Conservation (phyloP, 2,329 filamentous ascomycete genomes). For the Cryphonectria radicalis region DNA sequence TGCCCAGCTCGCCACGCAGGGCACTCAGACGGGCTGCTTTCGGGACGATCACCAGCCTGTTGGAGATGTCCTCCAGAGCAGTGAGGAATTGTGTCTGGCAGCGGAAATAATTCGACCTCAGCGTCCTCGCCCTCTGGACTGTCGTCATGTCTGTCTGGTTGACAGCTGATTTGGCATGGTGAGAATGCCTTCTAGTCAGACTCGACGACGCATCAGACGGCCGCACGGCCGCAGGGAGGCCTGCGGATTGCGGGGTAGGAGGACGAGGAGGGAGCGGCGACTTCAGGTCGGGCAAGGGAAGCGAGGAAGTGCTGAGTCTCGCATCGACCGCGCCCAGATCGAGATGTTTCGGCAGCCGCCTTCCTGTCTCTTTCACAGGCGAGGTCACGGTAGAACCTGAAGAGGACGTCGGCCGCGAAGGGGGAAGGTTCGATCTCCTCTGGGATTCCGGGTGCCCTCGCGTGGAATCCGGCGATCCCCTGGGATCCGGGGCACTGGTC, state of each 20-base stretch:
- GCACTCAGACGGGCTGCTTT: slow-evolving; percentile 82
- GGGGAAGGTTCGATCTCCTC: slow-evolving; percentile 30
- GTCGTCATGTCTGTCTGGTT: slow-evolving; percentile 65
- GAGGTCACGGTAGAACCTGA: slow-evolving; percentile 36
- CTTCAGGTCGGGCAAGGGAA: slow-evolving; percentile 65
- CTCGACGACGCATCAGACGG: slow-evolving; percentile 46
- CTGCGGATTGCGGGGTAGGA: slow-evolving; percentile 61
- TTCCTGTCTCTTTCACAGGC: slow-evolving; percentile 41
- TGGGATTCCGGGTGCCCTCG: slow-evolving; percentile 28
- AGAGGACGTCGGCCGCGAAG: slow-evolving; percentile 33
- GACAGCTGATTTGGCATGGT: slow-evolving; percentile 60
- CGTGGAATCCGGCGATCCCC: slow-evolving; percentile 30
- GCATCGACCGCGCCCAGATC: slow-evolving; percentile 61
- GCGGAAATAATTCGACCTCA: slow-evolving; percentile 82
- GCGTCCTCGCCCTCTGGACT: slow-evolving; percentile 70
- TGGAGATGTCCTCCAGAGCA: slow-evolving; percentile 82
- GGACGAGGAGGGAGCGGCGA: slow-evolving; percentile 60
- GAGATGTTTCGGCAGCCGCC: slow-evolving; percentile 52
- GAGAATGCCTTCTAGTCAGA: slow-evolving; percentile 63
- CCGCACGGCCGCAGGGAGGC: slow-evolving; percentile 41
- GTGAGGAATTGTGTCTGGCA: slow-evolving; percentile 81
- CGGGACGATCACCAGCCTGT: slow-evolving; percentile 79
- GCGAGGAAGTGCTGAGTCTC: slow-evolving; percentile 68
- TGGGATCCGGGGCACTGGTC: slow-evolving; percentile 49
- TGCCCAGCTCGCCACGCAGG: slow-evolving; percentile 76